Percentiles rank a stretch among this genome's conserved stretches.
Evolutionary conservation across 208 protist genomes (phyloP).

Genomic region (Trypanosoma cruzi): DNA sequence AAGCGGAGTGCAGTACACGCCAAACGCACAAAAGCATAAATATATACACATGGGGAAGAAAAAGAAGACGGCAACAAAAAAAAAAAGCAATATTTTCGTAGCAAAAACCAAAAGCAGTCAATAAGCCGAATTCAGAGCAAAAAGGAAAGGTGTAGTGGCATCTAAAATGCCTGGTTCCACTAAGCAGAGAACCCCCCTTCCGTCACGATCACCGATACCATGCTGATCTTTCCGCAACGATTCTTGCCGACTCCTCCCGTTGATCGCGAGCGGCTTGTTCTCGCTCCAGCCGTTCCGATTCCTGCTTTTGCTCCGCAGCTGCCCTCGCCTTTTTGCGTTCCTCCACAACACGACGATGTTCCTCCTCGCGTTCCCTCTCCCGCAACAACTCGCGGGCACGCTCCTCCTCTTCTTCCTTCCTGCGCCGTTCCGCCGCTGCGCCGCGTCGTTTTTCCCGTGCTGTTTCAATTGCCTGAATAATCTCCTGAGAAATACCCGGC

Average conservation of each 20-base stretch:
- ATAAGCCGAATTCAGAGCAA: neutral
- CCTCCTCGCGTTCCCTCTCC: constrained; percentile 57
- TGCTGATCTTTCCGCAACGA: constrained; percentile 40
- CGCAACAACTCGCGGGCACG: constrained; percentile 47
- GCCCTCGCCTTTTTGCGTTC: constrained; percentile 36
- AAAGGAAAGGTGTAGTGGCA: neutral
- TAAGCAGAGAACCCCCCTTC: neutral
- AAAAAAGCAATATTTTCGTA: neutral
- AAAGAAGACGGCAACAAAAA: neutral
- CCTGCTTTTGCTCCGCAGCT: constrained; percentile 23
- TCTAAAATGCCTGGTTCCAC: neutral
- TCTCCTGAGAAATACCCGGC: constrained; percentile 41
- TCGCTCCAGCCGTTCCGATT: constrained; percentile 31
- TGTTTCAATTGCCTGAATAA: constrained; percentile 47
- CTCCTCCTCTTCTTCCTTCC: constrained; percentile 55
- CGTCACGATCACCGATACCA: neutral
- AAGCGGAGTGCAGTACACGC: neutral
- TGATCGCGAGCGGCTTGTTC: constrained; percentile 30
- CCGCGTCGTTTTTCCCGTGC: constrained; percentile 52
- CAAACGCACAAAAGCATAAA: too few relatives aligned
- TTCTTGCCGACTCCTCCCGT: constrained; percentile 39
- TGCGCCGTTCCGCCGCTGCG: constrained; percentile 42
- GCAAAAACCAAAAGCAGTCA: neutral
- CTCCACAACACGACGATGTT: constrained; percentile 49
- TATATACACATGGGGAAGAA: neutral